Conservation (phyloP, 345 rosid genomes). For the Draba incana region DNA sequence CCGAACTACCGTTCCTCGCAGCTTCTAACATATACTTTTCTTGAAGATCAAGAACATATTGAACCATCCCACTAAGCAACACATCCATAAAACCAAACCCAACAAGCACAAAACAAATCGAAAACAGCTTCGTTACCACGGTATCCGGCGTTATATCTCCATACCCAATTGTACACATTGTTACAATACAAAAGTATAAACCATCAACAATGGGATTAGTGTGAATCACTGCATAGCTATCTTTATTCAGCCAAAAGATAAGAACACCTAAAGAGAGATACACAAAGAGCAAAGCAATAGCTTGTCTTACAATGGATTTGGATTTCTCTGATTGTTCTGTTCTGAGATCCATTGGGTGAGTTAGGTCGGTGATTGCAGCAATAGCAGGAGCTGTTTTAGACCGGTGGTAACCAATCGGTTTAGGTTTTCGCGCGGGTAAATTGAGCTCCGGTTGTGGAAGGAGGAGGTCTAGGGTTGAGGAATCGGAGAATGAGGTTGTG, state of each 20-base stretch:
- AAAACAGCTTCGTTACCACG: conserved; percentile 68
- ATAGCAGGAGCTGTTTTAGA: conserved; percentile 89
- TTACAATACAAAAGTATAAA: conserved; percentile 83
- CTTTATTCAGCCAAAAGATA: conserved; percentile 65
- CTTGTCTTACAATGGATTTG: conserved; percentile 63
- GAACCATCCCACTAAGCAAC: conserved; percentile 80
- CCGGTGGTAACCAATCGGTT: conserved; percentile 59
- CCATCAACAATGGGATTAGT: conserved; percentile 92
- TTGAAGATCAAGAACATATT: conserved; percentile 88
- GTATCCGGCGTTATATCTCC: conserved; percentile 84
- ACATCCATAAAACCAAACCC: conserved; percentile 87
- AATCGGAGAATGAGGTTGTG: conserved; percentile 51
- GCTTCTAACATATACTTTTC: conserved; percentile 71
- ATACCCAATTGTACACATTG: conserved; percentile 97
- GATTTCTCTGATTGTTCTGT: conserved; percentile 48
- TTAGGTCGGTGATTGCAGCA: conserved; percentile 60
- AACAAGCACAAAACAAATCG: conserved; percentile 79
- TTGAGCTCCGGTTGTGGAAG: conserved; percentile 42
- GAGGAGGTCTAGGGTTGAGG: conserved; percentile 42
- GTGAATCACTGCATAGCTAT: conserved; percentile 50
- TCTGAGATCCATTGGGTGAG: conserved; percentile 41
- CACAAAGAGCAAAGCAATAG: conserved; percentile 51
- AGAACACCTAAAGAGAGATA: conserved; percentile 74
- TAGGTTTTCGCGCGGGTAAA: conserved; percentile 44
- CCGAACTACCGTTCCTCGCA: conserved; percentile 38